Conservation (phyloP, 169 alveolate genomes). For the Nephromyces sp. region DNA sequence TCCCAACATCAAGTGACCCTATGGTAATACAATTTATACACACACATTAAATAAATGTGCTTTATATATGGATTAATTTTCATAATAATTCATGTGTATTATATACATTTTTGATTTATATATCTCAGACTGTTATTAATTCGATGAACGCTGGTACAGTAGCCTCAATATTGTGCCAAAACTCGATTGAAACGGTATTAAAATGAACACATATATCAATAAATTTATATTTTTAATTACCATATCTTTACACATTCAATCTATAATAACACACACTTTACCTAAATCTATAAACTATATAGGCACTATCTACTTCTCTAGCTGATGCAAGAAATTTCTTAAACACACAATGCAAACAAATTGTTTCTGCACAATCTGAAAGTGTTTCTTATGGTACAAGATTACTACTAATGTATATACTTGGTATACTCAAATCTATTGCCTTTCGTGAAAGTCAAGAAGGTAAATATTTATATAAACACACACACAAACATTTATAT, state of each 20-base stretch:
- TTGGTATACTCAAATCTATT: background rate
- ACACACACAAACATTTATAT: no score
- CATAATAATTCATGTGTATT: background rate
- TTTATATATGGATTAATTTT: background rate
- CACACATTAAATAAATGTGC: background rate
- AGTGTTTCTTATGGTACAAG: background rate
- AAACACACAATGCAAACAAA: background rate
- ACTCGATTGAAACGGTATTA: constrained; percentile 24
- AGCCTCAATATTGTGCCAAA: constrained; percentile 11
- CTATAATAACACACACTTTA: no score
- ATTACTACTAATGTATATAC: background rate
- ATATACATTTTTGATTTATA: background rate
- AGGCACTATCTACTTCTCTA: background rate
- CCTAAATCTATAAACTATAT: background rate
- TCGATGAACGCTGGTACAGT: constrained; percentile 21
- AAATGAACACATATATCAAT: no score
- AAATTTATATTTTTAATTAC: no score
- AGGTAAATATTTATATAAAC: no score
- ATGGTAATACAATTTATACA: constrained; percentile 3
- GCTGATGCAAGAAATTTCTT: background rate
- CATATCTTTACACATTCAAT: no score
- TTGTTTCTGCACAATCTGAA: background rate
- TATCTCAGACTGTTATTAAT: constrained; percentile 20
- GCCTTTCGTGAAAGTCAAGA: background rate
- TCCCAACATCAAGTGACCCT: constrained; percentile 80